Conservation (phyloP, 768 basidiomycete species). For the Strobilomyces echinocephalus region DNA sequence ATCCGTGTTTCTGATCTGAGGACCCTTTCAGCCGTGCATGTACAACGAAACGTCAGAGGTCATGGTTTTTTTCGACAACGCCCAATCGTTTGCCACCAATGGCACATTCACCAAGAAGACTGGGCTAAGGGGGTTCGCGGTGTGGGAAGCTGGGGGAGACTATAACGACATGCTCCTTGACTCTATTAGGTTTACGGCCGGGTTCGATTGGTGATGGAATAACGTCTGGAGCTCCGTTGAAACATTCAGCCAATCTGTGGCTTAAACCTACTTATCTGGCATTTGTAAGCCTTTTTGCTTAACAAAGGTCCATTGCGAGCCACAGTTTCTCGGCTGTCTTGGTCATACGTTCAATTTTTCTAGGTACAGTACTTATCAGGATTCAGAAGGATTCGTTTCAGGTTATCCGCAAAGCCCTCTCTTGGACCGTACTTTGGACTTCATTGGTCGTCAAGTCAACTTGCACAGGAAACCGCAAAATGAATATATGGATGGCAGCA, state of each 20-base stretch:
- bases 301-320: not conserved
- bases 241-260: not conserved
- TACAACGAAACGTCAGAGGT: constrained; percentile 53
- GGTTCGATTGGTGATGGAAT: not conserved
- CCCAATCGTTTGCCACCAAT: constrained; percentile 54
- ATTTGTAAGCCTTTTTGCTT: not conserved
- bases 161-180: constrained; percentile 55
- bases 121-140: constrained; percentile 57
- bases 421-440: not conserved
- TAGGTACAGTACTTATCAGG: not conserved
- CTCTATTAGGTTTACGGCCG: constrained; percentile 38
- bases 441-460: not conserved
- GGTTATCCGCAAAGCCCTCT: not conserved
- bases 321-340: not conserved
- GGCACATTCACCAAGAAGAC: constrained; percentile 51
- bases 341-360: not conserved
- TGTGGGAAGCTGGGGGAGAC: constrained; percentile 73
- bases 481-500: not conserved
- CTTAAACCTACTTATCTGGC: not conserved
- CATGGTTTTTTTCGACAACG: constrained; percentile 64
- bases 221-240: not conserved
- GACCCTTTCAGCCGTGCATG: constrained; percentile 50
- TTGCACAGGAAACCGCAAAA: not conserved
- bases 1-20: not conserved
- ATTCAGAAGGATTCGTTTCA: no score